These are phyloP conservation scores for Senna tora DNA, from an alignment of 306 rosid species.

Conservation along the genomic window DNA sequence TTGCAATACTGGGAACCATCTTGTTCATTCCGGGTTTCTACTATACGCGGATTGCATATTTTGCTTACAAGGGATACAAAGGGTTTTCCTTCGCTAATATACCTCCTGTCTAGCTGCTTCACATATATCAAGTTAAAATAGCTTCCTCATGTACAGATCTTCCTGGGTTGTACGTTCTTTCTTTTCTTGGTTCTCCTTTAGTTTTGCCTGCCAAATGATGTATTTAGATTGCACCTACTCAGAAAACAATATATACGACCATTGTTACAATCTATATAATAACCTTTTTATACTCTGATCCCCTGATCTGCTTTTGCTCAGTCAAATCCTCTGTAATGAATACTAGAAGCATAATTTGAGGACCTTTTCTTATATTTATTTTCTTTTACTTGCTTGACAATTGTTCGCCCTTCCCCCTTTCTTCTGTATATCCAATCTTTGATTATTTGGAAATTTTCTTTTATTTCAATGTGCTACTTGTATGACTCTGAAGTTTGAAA, in stretches of 20 bases:
- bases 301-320: background rate
- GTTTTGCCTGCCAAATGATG: constrained; percentile 7
- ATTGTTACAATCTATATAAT: constrained; percentile 3
- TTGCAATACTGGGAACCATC: constrained; percentile 77
- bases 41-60: constrained; percentile 96
- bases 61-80: constrained; percentile 94
- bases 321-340: background rate
- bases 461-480: background rate
- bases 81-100: constrained; percentile 98
- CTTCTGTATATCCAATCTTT: background rate
- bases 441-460: background rate
- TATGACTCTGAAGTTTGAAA: background rate
- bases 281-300: background rate
- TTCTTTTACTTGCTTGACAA: background rate
- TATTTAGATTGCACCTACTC: constrained; percentile 31
- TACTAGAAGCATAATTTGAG: constrained; percentile 16
- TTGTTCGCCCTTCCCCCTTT: background rate
- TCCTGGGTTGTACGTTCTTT: constrained; percentile 20
- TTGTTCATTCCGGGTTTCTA: constrained; percentile 96
- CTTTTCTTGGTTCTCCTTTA: background rate
- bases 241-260: constrained; percentile 26
- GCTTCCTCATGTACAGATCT: constrained; percentile 44
- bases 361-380: background rate
- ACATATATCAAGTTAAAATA: constrained; percentile 16
- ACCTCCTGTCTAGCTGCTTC: constrained; percentile 61